Evolutionary conservation across 305 asterid genomes (phyloP), one percentile per base, ranked within the genome.

Genomic region (Fraxinus nigra): DNA sequence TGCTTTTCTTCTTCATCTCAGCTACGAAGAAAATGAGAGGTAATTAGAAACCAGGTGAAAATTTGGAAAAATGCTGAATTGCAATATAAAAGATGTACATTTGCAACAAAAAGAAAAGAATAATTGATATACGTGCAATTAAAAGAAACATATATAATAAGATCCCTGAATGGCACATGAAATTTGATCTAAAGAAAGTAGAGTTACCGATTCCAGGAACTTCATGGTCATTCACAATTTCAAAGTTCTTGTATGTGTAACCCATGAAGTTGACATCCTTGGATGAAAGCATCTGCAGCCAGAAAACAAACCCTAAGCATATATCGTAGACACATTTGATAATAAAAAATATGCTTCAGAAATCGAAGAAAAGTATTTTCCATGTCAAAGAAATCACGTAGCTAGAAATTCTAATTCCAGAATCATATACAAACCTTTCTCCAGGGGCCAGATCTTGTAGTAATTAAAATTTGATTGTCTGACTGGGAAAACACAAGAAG

Each of bases 201-300:
- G n/a, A 16, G 9, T 82, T 26, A 37, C 78, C 92, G 22, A 95
- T 90, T 85, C 97, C 97, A 11, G 95, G 91, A 81, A 93, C 98
- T 82, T 93, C 94, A 24, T 95, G 93, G 35, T 93, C 98, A 74
- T 93, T 92, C 77, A 90, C 97, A 75, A 95, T 95, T 89, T 95
- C 98, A 80, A 93, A 95, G 86, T 95, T 95, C 88, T 93, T 94
- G 78, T 94, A 94, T 81, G 98, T 94, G 86, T 94, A 94, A 73
- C 98, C 98, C 94, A 95, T 84, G 84, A 95, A 95, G 88, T 95
- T 95, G 88, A 91, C 97, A 59, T 95, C 98, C 88, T 95, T 95
- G 2, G 98, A 95, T 0, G 98, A 81, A 79, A 95, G 97, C 98
- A 95, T 95, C 98, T 95, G 93, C 80, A 84, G 46, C 51, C 85